Evolutionary conservation across 2,329 filamentous ascomycete species (phyloP).

Genomic region (Dactylellina sp.): DNA sequence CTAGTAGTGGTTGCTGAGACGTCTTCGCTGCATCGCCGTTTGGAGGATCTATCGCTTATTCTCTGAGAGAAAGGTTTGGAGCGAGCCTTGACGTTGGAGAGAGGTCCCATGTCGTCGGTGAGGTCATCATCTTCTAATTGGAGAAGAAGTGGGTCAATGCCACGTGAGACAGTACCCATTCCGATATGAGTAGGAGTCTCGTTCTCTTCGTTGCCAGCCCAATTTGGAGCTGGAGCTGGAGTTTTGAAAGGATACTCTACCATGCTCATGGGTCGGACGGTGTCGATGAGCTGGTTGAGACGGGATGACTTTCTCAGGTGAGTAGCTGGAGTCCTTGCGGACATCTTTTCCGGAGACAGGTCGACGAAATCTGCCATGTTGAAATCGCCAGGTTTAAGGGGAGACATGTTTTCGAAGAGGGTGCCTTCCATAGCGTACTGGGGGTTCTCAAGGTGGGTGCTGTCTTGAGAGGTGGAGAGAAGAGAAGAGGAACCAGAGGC

Average conservation of each 20-base stretch:
- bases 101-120: conserved; percentile 12
- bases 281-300: conserved; percentile 20
- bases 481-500: neutral
- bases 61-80: conserved; percentile 45
- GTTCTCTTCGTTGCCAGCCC: conserved; percentile 44
- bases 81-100: conserved; percentile 30
- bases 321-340: neutral
- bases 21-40: conserved; percentile 27
- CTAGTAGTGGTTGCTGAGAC: neutral
- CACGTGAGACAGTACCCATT: conserved; percentile 12
- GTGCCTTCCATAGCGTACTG: conserved; percentile 5
- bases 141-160: conserved; percentile 32
- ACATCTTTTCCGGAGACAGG: conserved; percentile 26
- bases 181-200: conserved; percentile 16
- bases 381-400: conserved; percentile 23
- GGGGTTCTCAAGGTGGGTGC: neutral
- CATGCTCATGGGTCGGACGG: neutral
- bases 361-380: conserved; percentile 33
- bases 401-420: conserved; percentile 19
- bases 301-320: conserved; percentile 4
- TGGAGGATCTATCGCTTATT: conserved; percentile 33
- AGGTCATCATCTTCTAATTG: conserved; percentile 12
- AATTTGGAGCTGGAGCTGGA: conserved; percentile 8
- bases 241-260: conserved; percentile 28
- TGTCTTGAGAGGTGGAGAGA: conserved; percentile 1